Percentiles rank a stretch among this genome's conserved stretches.
Conservation (phyloP, 495 filamentous ascomycete species). For the Annulohypoxylon stygium region DNA sequence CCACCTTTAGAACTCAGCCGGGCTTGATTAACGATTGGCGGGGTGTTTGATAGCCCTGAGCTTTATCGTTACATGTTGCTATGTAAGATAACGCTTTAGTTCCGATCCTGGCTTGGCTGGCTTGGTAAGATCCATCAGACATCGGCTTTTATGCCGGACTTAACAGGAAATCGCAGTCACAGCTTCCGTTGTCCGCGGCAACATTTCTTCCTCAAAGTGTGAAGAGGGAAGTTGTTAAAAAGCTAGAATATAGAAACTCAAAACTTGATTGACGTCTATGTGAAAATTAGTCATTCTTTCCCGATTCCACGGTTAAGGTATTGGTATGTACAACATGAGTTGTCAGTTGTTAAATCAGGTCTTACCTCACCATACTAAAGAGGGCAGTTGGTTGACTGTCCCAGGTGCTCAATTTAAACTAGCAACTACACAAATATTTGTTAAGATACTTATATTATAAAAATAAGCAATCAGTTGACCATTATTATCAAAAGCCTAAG, state of each 20-base stretch:
- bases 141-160: slow-evolving; percentile 51
- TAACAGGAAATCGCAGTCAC: slow-evolving; percentile 38
- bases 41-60: slow-evolving; percentile 26
- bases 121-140: not conserved
- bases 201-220: not conserved
- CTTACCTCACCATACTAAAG: no score
- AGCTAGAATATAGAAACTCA: not conserved
- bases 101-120: not conserved
- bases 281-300: no score
- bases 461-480: no score
- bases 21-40: not conserved
- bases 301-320: no score
- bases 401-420: no score
- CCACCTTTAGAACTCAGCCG: no score
- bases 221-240: not conserved
- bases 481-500: no score
- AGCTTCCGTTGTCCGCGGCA: not conserved
- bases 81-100: not conserved
- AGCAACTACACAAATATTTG: no score
- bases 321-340: no score
- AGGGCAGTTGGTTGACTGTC: no score
- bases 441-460: no score
- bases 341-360: no score
- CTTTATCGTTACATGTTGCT: slow-evolving; percentile 15
- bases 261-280: not conserved